phyloP scores from a whole-genome alignment of 768 basidiomycete genomes.

The Lyophyllum decastes region DNA sequence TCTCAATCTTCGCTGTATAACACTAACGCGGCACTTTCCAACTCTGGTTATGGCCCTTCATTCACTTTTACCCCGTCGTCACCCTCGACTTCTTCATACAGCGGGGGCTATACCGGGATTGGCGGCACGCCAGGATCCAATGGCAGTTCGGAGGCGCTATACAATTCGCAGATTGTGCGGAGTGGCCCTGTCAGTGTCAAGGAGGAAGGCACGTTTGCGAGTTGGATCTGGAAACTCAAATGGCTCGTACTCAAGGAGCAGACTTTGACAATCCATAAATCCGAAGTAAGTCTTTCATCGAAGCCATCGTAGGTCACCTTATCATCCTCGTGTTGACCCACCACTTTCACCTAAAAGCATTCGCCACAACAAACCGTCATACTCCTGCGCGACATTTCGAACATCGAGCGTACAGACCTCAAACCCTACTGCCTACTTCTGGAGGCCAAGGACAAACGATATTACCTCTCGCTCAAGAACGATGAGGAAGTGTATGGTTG shows the following conservation, averaged over 20 bases:
- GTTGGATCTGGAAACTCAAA: slow-evolving; percentile 89
- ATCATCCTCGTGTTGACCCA: slow-evolving; percentile 9
- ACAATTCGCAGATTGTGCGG: slow-evolving; percentile 54
- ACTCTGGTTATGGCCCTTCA: slow-evolving; percentile 59
- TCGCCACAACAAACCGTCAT: slow-evolving; percentile 63
- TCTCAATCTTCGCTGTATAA: slow-evolving; percentile 31
- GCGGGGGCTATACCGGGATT: slow-evolving; percentile 74
- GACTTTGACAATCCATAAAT: slow-evolving; percentile 83
- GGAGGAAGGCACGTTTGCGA: slow-evolving; percentile 86
- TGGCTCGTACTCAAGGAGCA: slow-evolving; percentile 87
- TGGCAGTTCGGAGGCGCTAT: slow-evolving; percentile 39
- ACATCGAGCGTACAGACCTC: slow-evolving; percentile 89
- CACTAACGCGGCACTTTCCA: slow-evolving; percentile 44
- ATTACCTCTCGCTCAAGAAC: slow-evolving; percentile 80
- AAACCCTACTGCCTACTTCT: slow-evolving; percentile 93
- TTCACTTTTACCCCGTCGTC: slow-evolving; percentile 53
- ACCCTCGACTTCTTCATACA: slow-evolving; percentile 62
- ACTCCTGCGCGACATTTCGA: slow-evolving; percentile 73
- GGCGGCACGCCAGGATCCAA: slow-evolving; percentile 81
- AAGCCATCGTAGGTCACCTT: background rate
- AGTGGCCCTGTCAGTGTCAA: slow-evolving; percentile 83
- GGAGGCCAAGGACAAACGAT: slow-evolving; percentile 83
- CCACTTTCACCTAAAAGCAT: slow-evolving; percentile 33
- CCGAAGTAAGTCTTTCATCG: slow-evolving; percentile 64
- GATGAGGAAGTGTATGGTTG: slow-evolving; percentile 98